Conservation (phyloP, 257 asterid genomes). For the Echites panduratus region DNA sequence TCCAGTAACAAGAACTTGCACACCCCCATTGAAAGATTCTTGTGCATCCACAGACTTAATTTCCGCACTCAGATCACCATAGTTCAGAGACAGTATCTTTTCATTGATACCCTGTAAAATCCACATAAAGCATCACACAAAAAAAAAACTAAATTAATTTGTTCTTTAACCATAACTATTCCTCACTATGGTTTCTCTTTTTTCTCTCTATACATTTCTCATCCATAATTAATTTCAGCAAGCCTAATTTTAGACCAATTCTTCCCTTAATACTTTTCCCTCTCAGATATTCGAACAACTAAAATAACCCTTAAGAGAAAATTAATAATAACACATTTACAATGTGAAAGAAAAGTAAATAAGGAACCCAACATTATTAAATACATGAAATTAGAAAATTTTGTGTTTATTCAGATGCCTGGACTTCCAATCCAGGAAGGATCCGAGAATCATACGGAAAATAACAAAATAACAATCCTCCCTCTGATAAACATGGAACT, state of each 20-base stretch:
- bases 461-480: not conserved
- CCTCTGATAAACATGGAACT: no score
- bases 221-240: not conserved
- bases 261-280: not conserved
- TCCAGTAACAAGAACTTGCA: constrained; percentile 89
- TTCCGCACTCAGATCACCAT: constrained; percentile 56
- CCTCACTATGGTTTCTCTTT: no score
- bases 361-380: not conserved
- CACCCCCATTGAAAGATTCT: constrained; percentile 73
- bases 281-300: not conserved
- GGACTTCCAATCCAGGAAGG: not conserved
- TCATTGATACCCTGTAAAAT: constrained; percentile 68
- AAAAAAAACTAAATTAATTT: not conserved
- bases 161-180: not conserved
- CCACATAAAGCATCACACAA: constrained; percentile 5
- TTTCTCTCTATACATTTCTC: not conserved
- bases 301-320: not conserved
- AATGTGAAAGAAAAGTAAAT: no score
- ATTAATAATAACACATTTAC: not conserved
- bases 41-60: constrained; percentile 81
- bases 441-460: not conserved
- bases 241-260: not conserved
- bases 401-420: not conserved
- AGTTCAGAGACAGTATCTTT: constrained; percentile 73
- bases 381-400: no score